Conservation (phyloP, 2,329 filamentous ascomycete species). For the Ceratocystis lukuohia region DNA sequence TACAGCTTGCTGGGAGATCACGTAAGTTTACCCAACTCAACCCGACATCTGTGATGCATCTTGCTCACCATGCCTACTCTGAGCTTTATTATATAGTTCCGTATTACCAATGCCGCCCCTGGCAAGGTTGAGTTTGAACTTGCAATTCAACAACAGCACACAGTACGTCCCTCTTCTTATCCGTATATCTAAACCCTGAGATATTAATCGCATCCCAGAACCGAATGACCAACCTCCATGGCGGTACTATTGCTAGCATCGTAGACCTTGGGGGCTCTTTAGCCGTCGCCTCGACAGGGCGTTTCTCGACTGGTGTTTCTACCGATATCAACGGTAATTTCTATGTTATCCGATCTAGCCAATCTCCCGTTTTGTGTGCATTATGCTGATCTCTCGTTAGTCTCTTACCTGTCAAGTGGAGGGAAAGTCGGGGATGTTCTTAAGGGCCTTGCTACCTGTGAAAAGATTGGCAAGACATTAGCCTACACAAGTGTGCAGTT, state of each 20-base stretch:
- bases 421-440: conserved; percentile 45
- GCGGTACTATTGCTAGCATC: conserved; percentile 66
- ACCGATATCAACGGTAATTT: conserved; percentile 47
- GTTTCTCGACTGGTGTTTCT: conserved; percentile 50
- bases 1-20: conserved; percentile 32
- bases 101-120: conserved; percentile 48
- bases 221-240: conserved; percentile 61
- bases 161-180: conserved; percentile 35
- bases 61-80: neutral
- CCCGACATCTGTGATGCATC: neutral
- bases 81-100: conserved; percentile 38
- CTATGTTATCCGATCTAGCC: neutral
- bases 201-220: conserved; percentile 39
- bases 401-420: conserved; percentile 49
- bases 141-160: conserved; percentile 60
- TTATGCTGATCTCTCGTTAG: conserved; percentile 27
- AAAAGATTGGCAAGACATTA: conserved; percentile 52
- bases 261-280: conserved; percentile 53
- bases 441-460: conserved; percentile 43
- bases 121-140: conserved; percentile 65
- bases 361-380: neutral
- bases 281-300: conserved; percentile 50
- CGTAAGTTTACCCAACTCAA: conserved; percentile 24
- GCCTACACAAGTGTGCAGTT: conserved; percentile 50
- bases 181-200: no score